Percentiles rank a stretch among this genome's conserved stretches.
phyloP scores from a whole-genome alignment of 2,329 filamentous ascomycete species.

The Phoma herbarum region DNA sequence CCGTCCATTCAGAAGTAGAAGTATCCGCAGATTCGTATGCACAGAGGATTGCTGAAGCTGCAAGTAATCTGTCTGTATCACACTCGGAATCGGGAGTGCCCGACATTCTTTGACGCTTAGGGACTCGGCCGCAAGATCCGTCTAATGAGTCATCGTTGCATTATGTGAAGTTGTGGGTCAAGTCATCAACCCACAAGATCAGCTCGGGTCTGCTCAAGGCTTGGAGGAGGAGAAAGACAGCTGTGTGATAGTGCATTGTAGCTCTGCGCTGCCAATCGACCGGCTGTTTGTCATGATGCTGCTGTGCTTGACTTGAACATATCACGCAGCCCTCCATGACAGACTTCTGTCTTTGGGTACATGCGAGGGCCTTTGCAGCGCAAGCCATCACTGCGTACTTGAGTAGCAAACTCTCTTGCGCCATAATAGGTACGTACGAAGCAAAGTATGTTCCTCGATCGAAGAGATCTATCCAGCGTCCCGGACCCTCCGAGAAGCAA shows the following conservation, averaged over 20 bases:
- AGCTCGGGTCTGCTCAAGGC: too few relatives aligned
- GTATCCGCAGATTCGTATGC: constrained; percentile 73
- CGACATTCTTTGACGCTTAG: constrained; percentile 56
- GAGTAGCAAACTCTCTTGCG: constrained; percentile 59
- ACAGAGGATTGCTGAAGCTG: constrained; percentile 71
- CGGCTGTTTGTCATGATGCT: too few relatives aligned
- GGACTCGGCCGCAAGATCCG: too few relatives aligned
- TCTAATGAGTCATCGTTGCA: constrained; percentile 25
- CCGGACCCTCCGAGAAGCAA: constrained; percentile 67
- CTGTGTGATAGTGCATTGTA: too few relatives aligned
- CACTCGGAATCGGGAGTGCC: constrained; percentile 52
- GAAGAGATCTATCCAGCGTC: constrained; percentile 67
- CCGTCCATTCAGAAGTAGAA: constrained; percentile 68
- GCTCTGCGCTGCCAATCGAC: constrained; percentile 66
- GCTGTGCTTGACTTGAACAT: too few relatives aligned
- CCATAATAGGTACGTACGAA: constrained; percentile 66
- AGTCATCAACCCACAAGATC: too few relatives aligned
- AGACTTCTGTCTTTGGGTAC: constrained; percentile 62
- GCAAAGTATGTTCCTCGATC: constrained; percentile 67
- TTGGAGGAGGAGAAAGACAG: too few relatives aligned
- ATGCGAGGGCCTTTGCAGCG: constrained; percentile 67
- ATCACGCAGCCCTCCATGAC: constrained; percentile 63
- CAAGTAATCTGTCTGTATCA: constrained; percentile 67
- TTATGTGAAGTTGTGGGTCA: constrained; percentile 35
- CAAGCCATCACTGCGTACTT: constrained; percentile 67